Evolutionary conservation across 345 rosid genomes (phyloP).

Genomic region (Populus davidiana): DNA sequence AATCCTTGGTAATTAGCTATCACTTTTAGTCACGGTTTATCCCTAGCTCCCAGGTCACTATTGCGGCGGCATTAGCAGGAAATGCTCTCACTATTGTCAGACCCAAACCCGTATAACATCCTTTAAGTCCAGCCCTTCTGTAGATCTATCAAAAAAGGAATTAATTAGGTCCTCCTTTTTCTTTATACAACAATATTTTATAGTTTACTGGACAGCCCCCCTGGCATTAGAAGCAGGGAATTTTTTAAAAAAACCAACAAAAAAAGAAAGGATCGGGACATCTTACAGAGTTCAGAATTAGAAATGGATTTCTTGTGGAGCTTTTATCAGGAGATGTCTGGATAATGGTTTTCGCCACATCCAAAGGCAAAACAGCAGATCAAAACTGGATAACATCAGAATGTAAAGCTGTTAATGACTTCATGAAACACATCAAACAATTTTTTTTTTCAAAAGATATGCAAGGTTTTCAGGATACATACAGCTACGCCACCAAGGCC

Average conservation of each 20-base stretch:
- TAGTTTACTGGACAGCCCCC: background rate
- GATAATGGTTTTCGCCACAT: constrained; percentile 88
- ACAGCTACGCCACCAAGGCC: constrained; percentile 96
- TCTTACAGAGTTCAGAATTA: constrained; percentile 65
- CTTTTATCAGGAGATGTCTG: constrained; percentile 68
- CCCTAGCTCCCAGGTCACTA: constrained; percentile 93
- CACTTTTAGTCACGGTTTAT: constrained; percentile 42
- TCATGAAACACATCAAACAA: background rate
- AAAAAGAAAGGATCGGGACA: background rate
- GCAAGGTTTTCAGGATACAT: constrained; percentile 34
- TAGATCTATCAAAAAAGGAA: constrained; percentile 46
- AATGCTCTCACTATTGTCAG: constrained; percentile 85
- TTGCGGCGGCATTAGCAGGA: constrained; percentile 97
- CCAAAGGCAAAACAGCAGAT: constrained; percentile 77
- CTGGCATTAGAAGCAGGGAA: background rate
- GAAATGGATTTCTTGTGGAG: constrained; percentile 62
- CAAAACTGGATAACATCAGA: constrained; percentile 51
- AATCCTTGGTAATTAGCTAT: constrained; percentile 3
- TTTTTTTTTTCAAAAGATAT: background rate
- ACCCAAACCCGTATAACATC: constrained; percentile 86
- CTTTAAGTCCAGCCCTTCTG: constrained; percentile 70
- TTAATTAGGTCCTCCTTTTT: constrained; percentile 2
- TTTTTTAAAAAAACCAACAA: background rate
- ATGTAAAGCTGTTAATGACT: background rate
- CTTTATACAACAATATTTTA: background rate